Evolutionary conservation across 495 filamentous ascomycete species (phyloP), one percentile per base, ranked within the genome.

Genomic region (Penicillium chermesinum): DNA sequence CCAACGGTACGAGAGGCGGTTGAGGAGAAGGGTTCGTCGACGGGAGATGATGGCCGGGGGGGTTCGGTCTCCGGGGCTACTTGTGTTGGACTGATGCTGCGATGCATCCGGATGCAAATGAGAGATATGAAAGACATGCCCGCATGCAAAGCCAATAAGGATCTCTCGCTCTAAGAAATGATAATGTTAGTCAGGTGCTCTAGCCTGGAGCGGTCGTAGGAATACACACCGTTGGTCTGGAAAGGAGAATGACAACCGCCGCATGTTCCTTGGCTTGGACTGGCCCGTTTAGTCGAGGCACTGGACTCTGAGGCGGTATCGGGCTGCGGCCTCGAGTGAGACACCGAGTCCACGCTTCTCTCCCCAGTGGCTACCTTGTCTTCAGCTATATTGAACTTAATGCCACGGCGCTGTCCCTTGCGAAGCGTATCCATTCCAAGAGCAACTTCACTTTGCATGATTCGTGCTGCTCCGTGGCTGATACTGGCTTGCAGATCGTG

Each of bases 401-500:
- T 86, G 6, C 87, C 93, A 34, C 81, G 85, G 40, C 81, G 78
- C 64, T 89, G 88, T 0, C 94, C 87, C 39, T 70, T 79, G 0
- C 89, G 76, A 25, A 96, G 69, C 2, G 77, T 79, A 33, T 85
- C 83, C 82, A 96, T 93, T 0, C 85, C 88, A 2, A 78, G 73
- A 2, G 83, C 85, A 3, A 98, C 91, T 65, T 97, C 93, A 32
- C 89, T 85, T 17, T 89, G 72, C 19, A 96, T 75, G 6, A 96
- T 90, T 27, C 82, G 79, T 0, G 93, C 90, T 9, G 91, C 94
- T 7, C 94, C 94, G 21, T 86, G 84, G 52, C 86, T 88, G 52
- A 98, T 96, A 57, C 81, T 89, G 50, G 83, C 80, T 66, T 97
- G 93, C 30, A 98, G 84, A 50, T 96, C 91, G 55, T 94, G 89